Conservation (phyloP, 2,329 filamentous ascomycete species). For the Bimuria novae-zelandiae region DNA sequence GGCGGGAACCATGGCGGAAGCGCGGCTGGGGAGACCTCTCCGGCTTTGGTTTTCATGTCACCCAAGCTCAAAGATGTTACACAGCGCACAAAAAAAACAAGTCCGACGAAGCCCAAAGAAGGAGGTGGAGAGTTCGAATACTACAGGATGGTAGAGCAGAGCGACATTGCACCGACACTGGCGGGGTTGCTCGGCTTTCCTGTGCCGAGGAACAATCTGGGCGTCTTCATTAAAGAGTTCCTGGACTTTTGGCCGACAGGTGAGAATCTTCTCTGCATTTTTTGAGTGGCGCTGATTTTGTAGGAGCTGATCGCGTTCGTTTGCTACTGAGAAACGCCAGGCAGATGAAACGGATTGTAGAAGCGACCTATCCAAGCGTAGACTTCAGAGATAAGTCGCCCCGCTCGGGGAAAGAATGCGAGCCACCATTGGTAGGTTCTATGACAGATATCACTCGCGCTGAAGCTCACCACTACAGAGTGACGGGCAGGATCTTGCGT, state of each 20-base stretch:
- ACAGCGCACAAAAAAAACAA: constrained; percentile 32
- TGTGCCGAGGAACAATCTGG: constrained; percentile 85
- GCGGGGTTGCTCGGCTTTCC: constrained; percentile 87
- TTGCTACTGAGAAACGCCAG: constrained; percentile 77
- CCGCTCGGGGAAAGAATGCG: constrained; percentile 18
- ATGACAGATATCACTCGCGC: neutral
- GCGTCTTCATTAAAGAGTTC: constrained; percentile 80
- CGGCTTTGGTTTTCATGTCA: constrained; percentile 87
- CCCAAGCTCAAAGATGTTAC: constrained; percentile 72
- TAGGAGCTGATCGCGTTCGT: constrained; percentile 60
- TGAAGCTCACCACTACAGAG: constrained; percentile 14
- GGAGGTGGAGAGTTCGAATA: constrained; percentile 73
- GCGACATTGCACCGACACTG: constrained; percentile 88
- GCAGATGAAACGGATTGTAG: constrained; percentile 79
- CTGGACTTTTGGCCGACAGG: constrained; percentile 74
- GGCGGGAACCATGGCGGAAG: constrained; percentile 96
- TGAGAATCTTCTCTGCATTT: constrained; percentile 54
- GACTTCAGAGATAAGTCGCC: constrained; percentile 48
- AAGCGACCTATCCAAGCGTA: constrained; percentile 69
- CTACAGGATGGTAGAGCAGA: constrained; percentile 87
- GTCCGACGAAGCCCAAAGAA: constrained; percentile 61
- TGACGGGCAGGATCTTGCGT: constrained; percentile 59
- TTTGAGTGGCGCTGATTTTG: constrained; percentile 29
- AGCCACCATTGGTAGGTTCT: constrained; percentile 10
- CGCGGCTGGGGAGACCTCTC: constrained; percentile 89